Percentiles rank a stretch among this genome's conserved stretches.
These are phyloP conservation scores for Metarhizium brunneum DNA, from an alignment of 2,329 filamentous ascomycete species.

Conservation along the genomic window DNA sequence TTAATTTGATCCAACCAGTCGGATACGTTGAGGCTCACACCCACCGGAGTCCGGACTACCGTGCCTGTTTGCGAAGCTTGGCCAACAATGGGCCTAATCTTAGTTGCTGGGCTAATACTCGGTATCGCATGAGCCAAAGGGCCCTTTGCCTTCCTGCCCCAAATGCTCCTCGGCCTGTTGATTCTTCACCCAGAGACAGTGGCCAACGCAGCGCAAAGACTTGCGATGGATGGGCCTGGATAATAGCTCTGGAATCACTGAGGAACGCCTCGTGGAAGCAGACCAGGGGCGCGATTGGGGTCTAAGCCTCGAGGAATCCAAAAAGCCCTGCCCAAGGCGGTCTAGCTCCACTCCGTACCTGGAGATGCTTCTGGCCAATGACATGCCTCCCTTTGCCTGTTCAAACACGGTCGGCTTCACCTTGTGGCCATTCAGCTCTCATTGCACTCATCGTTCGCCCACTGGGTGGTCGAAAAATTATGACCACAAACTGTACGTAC, in stretches of 20 bases:
- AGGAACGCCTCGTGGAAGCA: constrained; percentile 2
- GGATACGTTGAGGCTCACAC: neutral
- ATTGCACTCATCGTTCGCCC: neutral
- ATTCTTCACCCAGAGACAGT: neutral
- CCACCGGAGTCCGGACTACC: neutral
- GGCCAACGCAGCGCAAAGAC: neutral
- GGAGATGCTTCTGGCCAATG: neutral
- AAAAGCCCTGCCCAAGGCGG: neutral
- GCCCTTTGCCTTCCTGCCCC: neutral
- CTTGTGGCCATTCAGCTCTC: neutral
- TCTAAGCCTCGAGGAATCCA: neutral
- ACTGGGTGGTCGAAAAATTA: too few relatives aligned
- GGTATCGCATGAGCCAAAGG: too few relatives aligned
- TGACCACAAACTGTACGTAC: too few relatives aligned
- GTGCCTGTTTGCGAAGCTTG: neutral
- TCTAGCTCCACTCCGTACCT: neutral
- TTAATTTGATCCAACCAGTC: neutral
- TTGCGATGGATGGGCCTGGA: neutral
- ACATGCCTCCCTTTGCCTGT: neutral
- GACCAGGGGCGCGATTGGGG: neutral
- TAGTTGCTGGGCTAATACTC: too few relatives aligned
- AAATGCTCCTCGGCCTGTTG: too few relatives aligned
- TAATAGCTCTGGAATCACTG: neutral
- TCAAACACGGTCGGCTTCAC: neutral
- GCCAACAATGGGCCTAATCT: too few relatives aligned